These are phyloP conservation scores for Aspergillus pseudonomiae DNA, from an alignment of 2,329 filamentous ascomycete genomes.

Conservation along the genomic window DNA sequence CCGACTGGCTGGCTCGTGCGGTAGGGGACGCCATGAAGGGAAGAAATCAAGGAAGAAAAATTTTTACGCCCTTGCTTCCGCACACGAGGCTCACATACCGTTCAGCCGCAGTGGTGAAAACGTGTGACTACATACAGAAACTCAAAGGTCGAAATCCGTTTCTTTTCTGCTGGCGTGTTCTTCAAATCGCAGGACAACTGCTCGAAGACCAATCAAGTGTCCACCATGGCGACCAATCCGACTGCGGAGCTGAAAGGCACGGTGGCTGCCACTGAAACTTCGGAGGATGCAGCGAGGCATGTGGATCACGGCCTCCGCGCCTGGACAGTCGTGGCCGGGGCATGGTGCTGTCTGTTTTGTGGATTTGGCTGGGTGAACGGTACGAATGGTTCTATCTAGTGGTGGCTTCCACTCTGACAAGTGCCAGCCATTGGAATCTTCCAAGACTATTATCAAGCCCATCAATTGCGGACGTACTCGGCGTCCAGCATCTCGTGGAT, in stretches of 20 bases:
- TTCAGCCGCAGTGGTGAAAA: not conserved
- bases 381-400: slow-evolving; percentile 32
- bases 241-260: not conserved
- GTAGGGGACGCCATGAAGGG: too few species aligned
- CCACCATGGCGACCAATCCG: not conserved
- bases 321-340: slow-evolving; percentile 58
- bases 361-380: slow-evolving; percentile 52
- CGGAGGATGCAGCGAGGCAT: not conserved
- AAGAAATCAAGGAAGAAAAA: too few species aligned
- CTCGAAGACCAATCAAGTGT: not conserved
- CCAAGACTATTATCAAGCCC: not conserved
- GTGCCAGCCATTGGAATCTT: not conserved
- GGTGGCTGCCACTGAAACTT: not conserved
- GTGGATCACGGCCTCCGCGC: slow-evolving; percentile 38
- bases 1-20: not conserved
- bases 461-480: slow-evolving; percentile 43
- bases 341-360: slow-evolving; percentile 47
- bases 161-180: not conserved
- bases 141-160: not conserved
- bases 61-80: not conserved
- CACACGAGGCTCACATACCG: not conserved
- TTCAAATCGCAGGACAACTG: not conserved
- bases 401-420: not conserved
- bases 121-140: not conserved
- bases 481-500: slow-evolving; percentile 62